Conservation (phyloP, 2,329 filamentous ascomycete genomes). For the Ceratocystis diversiconidia region DNA sequence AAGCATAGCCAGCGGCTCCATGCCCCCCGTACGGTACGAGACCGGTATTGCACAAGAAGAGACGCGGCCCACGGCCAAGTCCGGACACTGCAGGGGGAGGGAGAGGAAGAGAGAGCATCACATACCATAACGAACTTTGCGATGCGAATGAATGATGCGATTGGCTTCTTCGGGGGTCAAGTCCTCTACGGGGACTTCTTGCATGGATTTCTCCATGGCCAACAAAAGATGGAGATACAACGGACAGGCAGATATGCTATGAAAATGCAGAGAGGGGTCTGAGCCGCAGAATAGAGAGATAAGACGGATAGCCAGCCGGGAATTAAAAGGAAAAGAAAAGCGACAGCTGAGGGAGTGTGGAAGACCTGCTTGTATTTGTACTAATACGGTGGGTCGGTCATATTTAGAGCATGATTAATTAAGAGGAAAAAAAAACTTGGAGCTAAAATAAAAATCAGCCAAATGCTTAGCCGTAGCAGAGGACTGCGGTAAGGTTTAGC, state of each 20-base stretch:
- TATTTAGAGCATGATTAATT: slow-evolving; percentile 2
- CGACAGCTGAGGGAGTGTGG: slow-evolving; percentile 2
- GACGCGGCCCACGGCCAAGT: neutral
- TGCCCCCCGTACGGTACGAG: neutral
- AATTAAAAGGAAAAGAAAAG: slow-evolving; percentile 7
- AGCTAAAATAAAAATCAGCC: neutral
- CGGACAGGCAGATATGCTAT: neutral
- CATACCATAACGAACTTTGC: slow-evolving; percentile 55
- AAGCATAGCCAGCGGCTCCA: neutral
- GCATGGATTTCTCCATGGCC: slow-evolving; percentile 20
- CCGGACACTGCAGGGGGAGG: neutral
- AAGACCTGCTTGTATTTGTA: slow-evolving; percentile 4
- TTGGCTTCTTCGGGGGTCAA: slow-evolving; percentile 51
- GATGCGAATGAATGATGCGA: slow-evolving; percentile 54
- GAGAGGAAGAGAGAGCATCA: slow-evolving; percentile 16
- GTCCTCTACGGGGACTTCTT: slow-evolving; percentile 37
- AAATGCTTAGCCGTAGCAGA: neutral
- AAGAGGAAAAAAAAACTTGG: slow-evolving; percentile 9
- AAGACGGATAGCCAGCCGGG: neutral
- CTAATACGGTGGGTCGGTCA: slow-evolving; percentile 1
- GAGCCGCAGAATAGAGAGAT: neutral
- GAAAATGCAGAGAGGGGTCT: neutral
- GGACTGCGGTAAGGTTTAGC: neutral
- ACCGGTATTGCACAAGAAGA: neutral
- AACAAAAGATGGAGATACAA: neutral